Percentiles rank a stretch among this genome's conserved stretches.
Conservation (phyloP, 1,139 yeast species). For the Geotrichum macrosporum region DNA sequence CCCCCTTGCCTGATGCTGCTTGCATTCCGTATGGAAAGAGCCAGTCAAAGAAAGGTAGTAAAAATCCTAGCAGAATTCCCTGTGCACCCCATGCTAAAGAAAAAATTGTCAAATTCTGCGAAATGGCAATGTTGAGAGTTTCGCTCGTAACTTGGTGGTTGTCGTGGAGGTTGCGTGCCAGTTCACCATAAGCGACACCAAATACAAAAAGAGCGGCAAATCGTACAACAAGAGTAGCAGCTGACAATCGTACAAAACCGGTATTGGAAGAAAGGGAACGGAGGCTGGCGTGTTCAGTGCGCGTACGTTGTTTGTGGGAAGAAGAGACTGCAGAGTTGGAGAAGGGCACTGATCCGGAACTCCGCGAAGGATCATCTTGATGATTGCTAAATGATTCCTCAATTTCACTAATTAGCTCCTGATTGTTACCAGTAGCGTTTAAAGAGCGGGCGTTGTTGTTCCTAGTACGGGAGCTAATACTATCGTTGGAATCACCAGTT, state of each 20-base stretch:
- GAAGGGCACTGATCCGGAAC: not conserved
- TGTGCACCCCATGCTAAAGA: slow-evolving; percentile 44
- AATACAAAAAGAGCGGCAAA: slow-evolving; percentile 31
- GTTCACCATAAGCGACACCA: slow-evolving; percentile 37
- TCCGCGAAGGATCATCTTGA: not conserved
- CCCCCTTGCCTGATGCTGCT: slow-evolving; percentile 32
- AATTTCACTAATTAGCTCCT: not conserved
- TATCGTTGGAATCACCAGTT: slow-evolving; percentile 40
- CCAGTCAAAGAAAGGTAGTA: slow-evolving; percentile 59
- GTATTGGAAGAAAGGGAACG: slow-evolving; percentile 9
- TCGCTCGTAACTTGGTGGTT: slow-evolving; percentile 34
- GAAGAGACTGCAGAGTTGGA: not conserved
- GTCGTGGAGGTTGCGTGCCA: slow-evolving; percentile 37
- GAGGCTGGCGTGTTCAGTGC: slow-evolving; percentile 1
- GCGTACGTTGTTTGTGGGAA: not conserved
- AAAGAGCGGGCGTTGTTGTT: not conserved
- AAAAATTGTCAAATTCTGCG: slow-evolving; percentile 22
- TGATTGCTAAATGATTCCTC: not conserved
- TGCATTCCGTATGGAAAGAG: too few species aligned
- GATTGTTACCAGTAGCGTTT: not conserved
- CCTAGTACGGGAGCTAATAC: slow-evolving; percentile 1
- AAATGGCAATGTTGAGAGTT: slow-evolving; percentile 29
- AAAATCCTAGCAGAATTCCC: slow-evolving; percentile 59
- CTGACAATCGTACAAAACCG: slow-evolving; percentile 25
- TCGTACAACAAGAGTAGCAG: slow-evolving; percentile 24